These are phyloP conservation scores for Benincasa hispida DNA, from an alignment of 306 rosid species.

Conservation along the genomic window DNA sequence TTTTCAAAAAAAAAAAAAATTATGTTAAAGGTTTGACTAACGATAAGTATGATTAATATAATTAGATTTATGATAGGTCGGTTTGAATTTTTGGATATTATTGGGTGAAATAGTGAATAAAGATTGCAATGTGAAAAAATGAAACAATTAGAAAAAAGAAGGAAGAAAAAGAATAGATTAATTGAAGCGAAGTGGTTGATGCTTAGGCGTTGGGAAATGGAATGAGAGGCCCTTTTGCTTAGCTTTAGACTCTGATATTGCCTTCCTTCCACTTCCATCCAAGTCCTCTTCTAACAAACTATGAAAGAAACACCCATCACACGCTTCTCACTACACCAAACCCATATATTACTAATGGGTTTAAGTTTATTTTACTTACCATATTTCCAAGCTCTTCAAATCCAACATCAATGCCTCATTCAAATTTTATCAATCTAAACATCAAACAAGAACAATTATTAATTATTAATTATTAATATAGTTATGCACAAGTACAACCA, in stretches of 20 bases:
- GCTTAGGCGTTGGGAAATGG: not conserved
- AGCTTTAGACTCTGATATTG: not conserved
- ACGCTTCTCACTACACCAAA: not conserved
- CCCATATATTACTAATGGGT: not conserved
- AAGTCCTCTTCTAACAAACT: not conserved
- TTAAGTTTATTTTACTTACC: not conserved
- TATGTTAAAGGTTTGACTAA: no score
- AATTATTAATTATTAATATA: no score
- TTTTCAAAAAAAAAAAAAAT: no score
- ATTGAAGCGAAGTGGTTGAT: not conserved
- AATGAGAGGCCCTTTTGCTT: not conserved
- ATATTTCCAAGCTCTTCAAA: not conserved
- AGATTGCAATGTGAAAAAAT: not conserved
- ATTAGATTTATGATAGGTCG: no score
- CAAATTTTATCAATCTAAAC: not conserved
- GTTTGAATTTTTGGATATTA: no score
- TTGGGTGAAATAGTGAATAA: not conserved
- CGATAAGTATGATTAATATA: no score
- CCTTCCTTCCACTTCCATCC: conserved; percentile 6
- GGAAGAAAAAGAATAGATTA: not conserved
- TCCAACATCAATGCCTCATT: not conserved
- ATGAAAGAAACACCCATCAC: not conserved
- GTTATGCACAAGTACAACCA: not conserved
- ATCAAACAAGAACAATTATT: not conserved
- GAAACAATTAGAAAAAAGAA: not conserved